Base-by-base conservation (phyloP, 306 rosid species). In the Cicer judaicum region DNA sequence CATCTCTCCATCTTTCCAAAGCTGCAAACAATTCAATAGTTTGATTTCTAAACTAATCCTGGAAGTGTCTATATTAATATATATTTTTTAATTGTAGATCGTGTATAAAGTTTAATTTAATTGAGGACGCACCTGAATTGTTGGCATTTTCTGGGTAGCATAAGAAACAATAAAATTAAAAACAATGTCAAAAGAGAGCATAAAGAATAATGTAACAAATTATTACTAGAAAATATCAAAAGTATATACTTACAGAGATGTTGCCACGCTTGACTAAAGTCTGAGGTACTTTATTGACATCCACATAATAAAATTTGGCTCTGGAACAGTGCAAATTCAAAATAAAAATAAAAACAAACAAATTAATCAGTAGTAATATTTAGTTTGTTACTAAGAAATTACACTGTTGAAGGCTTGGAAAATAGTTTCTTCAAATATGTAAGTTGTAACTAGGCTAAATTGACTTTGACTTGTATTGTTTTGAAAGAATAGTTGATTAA, bases 1-100 rank as follows among this genome's bases (percentile, higher is more conserved):
- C 86, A 88, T 86, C 78, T 94, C 95, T 67, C 99, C 97, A 76
- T 94, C 96, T 80, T 90, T 90, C 97, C 99, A 94, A 44, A 94
- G 21, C 97, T 89, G 90, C 82, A 82, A 75, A 50, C 4, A 57
- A 69, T 49, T 73, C 69, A 8, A 13, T 5, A 16, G 10, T 68
- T 40, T 2, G n/a, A 29, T 66, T n/a, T 76, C 74, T 41, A 12
- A 40, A 49, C 34, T 47, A 73, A 24, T 24, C 41, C 47, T 18
- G 21, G 24, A 7, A 50, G 8, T n/a, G 10, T 7, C 18, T 50
- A 64, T 2, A 24, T 0, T 10, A n/a, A 7, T 24, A 55, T 12
- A 5, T 4, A 21, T 34, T 29, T 11, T 39, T 38, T 14, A 19
- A 19, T 43, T 41, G 1, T 16, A 14, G 21, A 68, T 34, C 9